Base-by-base conservation (phyloP, 345 rosid species). In the Kandelia obovata region DNA sequence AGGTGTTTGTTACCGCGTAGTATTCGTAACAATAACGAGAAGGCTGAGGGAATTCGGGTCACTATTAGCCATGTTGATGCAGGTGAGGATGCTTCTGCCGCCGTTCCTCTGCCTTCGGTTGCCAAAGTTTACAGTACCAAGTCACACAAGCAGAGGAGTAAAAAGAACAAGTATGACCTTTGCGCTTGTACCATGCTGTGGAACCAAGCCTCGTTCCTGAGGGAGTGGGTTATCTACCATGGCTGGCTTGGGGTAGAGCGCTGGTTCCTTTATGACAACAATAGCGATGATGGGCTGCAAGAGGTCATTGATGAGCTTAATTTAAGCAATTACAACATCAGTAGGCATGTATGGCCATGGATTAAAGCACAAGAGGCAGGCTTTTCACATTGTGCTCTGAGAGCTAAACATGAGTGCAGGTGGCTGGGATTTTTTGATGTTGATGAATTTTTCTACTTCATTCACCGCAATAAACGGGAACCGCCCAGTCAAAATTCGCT, bases 341-440 rank as follows among this genome's bases (percentile, higher is more conserved):
- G 86, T 47, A 74, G 92, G 62, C 94, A 92, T 73, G 80, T 78
- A 37, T 95, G 97, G 98, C 99, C 99, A 0, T 96, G 99, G 99
- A 85, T 87, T 67, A 96, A 96, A 77, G 85, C 98, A 34, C 99
- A 96, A 70, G 99, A 96, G 78, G 99, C 98, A 0, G 98, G 99
- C 0, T 92, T 96, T 77, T 92, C 98, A 0, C 98, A 96, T 63
- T 96, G 99, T 72, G 88, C 90, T 55, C 70, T 96, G 58, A 79
- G 89, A 72, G 94, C 99, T 5, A 86, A 83, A 79, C 74, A 81
- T 1, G 96, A 87, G 65, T 96, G 99, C 77, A 71, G 79, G 65
- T 96, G 98, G 99, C 84, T 96, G 0, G 99, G 91, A 23, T 96
- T 96, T 86, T 89, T 96, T 34, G 98, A 96, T 43, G 98, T 96